Evolutionary conservation across 2,329 filamentous ascomycete species (phyloP).

Genomic region (Coleophoma crateriformis): DNA sequence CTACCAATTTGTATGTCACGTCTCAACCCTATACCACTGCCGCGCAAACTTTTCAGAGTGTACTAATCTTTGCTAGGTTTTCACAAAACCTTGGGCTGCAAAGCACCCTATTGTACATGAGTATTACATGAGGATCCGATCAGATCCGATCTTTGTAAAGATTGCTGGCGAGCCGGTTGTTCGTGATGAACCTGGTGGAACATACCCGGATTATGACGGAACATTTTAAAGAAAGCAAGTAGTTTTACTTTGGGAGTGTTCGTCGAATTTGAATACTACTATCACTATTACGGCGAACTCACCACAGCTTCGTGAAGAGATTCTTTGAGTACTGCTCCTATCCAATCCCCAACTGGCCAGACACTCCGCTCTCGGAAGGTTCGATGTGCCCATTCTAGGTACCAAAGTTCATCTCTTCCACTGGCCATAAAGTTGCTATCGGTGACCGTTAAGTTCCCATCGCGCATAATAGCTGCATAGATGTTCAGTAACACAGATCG

Average conservation of each 20-base stretch:
- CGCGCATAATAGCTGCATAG: too few relatives aligned
- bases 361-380: neutral
- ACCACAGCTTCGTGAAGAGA: neutral
- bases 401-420: neutral
- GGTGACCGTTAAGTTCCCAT: too few relatives aligned
- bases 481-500: neutral
- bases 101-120: neutral
- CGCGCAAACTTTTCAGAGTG: too few relatives aligned
- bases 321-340: neutral
- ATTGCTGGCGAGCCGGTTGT: constrained; percentile 1
- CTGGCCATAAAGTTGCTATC: too few relatives aligned
- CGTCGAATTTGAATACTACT: neutral
- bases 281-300: neutral
- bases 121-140: neutral
- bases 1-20: neutral
- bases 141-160: constrained; percentile 1
- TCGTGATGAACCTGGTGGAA: neutral
- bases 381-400: neutral
- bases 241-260: neutral
- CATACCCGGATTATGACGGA: constrained; percentile 1
- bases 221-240: neutral
- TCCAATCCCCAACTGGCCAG: neutral
- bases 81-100: neutral
- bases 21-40: too few relatives aligned
- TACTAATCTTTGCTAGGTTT: neutral